Conservation (phyloP, 768 basidiomycete species). For the Psilocybe cyanescens region DNA sequence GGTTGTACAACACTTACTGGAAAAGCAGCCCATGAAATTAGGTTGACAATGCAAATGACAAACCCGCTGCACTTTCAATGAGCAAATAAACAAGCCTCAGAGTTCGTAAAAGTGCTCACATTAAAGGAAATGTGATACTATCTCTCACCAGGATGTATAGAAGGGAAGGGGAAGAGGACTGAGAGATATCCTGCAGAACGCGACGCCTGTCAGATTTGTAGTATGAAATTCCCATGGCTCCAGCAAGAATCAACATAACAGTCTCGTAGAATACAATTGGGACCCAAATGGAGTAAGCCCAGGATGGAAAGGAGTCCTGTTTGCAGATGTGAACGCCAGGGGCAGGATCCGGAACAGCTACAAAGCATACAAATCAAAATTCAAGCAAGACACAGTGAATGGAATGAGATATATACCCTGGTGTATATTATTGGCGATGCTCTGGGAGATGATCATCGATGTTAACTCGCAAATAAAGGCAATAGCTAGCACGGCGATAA, state of each 20-base stretch:
- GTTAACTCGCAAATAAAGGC: constrained; percentile 10
- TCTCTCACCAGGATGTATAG: constrained; percentile 19
- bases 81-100: background rate
- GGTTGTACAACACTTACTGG: constrained; percentile 1
- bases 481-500: constrained; percentile 6
- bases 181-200: background rate
- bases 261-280: constrained; percentile 13
- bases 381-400: too few relatives aligned
- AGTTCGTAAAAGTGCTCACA: constrained; percentile 4
- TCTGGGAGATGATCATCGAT: constrained; percentile 8
- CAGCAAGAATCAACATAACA: constrained; percentile 8
- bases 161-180: constrained; percentile 1
- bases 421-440: constrained; percentile 3
- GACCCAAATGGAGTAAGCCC: constrained; percentile 10
- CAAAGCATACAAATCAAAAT: background rate
- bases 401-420: background rate
- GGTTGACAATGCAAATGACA: constrained; percentile 6
- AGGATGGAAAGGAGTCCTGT: constrained; percentile 7
- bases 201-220: background rate
- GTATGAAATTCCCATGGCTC: constrained; percentile 8
- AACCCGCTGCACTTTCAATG: constrained; percentile 1
- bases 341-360: constrained; percentile 14
- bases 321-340: constrained; percentile 15
- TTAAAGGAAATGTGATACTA: constrained; percentile 18
- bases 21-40: constrained; percentile 7